Base-by-base conservation (phyloP, 495 filamentous ascomycete species). In the Penicillium maclennaniae region DNA sequence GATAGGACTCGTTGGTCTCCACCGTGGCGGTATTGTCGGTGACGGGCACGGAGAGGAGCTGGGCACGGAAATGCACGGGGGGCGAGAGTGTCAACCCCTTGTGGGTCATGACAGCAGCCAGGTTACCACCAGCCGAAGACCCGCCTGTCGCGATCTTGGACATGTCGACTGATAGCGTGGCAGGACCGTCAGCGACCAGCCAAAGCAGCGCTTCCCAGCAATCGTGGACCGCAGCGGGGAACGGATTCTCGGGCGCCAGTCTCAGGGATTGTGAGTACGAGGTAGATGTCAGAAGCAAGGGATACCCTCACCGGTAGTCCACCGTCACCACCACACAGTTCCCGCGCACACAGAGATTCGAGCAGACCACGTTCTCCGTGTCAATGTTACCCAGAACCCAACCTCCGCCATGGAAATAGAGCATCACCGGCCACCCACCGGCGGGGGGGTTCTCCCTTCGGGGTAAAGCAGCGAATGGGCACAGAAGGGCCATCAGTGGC, bases 311-410 rank as follows among this genome's bases (percentile, higher is more conserved):
- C 80, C 80, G 70, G 53, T 82, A 83, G 53, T 83, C 79, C 3
- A 81, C 78, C 6, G 73, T 75, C 12, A 83, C 66, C 15, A 82
- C 79, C 1, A 82, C 78, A 49, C 74, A 78, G 16, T 69, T 71
- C 1, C 70, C 73, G 20, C 78, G 64, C 25, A 63, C 65, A 51
- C 79, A 82, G 12, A 83, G 59, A 55, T 83, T 76, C 38, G 76
- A 75, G 47, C 77, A 80, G n/a, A 83, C 77, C 20, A 73, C 70
- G 47, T 82, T 83, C 65, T 82, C 79, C 1, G 80, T 82, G 41
- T 82, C 71, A 38, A 83, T 81, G 38, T 77, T 80, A 0, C 80
- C 80, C 41, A 83, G 52, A 9, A 83, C 80, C 80, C 80, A 83
- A 10, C 80, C 80, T 4, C 79, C 80, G 14, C 81, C 81, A 51